Conservation (phyloP, 345 rosid species). For the Euclidium syriacum region DNA sequence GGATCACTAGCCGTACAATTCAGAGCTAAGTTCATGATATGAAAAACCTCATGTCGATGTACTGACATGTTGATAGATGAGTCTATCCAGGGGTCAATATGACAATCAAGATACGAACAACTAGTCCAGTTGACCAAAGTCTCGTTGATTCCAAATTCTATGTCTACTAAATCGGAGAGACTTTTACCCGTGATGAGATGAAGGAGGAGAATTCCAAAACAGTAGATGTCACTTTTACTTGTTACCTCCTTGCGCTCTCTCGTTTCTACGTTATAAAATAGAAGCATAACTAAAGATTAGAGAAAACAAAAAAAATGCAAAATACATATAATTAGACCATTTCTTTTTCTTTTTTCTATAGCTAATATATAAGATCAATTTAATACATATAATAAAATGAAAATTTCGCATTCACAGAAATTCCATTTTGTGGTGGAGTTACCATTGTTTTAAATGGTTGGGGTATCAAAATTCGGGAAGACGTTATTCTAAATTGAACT, state of each 20-base stretch:
- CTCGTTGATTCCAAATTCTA: slow-evolving; percentile 49
- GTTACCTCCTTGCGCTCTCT: slow-evolving; percentile 45
- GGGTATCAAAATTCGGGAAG: no score
- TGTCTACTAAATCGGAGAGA: slow-evolving; percentile 31
- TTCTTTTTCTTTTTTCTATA: no score
- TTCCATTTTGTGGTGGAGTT: no score
- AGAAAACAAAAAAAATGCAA: neutral
- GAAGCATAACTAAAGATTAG: neutral
- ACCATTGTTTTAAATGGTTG: no score
- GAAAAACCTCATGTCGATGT: slow-evolving; percentile 40
- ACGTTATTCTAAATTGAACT: neutral
- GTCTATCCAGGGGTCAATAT: slow-evolving; percentile 65
- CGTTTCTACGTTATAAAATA: slow-evolving; percentile 38
- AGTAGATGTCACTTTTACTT: slow-evolving; percentile 62
- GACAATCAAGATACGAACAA: slow-evolving; percentile 68
- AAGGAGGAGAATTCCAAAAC: slow-evolving; percentile 64
- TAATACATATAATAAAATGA: neutral
- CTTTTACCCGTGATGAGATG: slow-evolving; percentile 64
- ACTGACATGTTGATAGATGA: slow-evolving; percentile 33
- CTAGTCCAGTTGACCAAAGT: slow-evolving; percentile 69
- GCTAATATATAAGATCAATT: neutral
- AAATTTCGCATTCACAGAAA: neutral
- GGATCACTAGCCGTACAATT: slow-evolving; percentile 67
- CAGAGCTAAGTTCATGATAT: slow-evolving; percentile 66
- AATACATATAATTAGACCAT: no score